phyloP scores from a whole-genome alignment of 495 filamentous ascomycete genomes.

The Penicillium maclennaniae region DNA sequence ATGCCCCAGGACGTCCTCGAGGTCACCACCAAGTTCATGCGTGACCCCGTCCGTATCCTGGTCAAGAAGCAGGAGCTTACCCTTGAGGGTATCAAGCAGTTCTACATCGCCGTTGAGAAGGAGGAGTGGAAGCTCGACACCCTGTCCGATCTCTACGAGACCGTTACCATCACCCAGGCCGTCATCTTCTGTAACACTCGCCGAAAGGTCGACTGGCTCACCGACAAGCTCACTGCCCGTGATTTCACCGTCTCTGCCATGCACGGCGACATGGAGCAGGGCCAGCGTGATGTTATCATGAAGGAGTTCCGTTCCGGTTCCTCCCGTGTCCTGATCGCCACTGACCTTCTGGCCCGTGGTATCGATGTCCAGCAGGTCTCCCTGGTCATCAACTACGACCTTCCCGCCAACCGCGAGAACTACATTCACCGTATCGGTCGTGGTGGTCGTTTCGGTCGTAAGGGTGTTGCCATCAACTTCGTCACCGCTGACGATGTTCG shows the following conservation, averaged over 20 bases:
- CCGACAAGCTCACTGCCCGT: conserved; percentile 94
- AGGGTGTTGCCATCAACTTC: conserved; percentile 99
- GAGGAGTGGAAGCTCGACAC: conserved; percentile 99
- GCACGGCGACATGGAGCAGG: conserved; percentile 99
- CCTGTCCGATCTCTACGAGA: conserved; percentile 97
- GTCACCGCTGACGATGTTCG: conserved; percentile 98
- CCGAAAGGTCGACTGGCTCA: conserved; percentile 99
- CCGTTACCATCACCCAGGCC: conserved; percentile 97
- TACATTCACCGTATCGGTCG: conserved; percentile 99
- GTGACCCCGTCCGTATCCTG: conserved; percentile 95
- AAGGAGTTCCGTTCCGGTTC: conserved; percentile 98
- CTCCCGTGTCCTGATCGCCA: conserved; percentile 96
- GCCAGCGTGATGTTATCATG: conserved; percentile 97
- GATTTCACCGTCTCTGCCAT: conserved; percentile 99
- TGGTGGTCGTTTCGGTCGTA: conserved; percentile 97
- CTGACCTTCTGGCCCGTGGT: conserved; percentile 94
- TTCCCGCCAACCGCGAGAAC: conserved; percentile 98
- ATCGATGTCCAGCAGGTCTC: conserved; percentile 99
- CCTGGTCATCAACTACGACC: conserved; percentile 99
- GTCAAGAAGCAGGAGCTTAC: conserved; percentile 99
- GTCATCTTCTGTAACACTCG: conserved; percentile 99
- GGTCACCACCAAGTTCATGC: conserved; percentile 99
- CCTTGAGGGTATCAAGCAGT: conserved; percentile 98
- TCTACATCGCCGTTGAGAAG: conserved; percentile 99
- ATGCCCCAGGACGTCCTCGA: conserved; percentile 98